Evolutionary conservation across 495 filamentous ascomycete species (phyloP).

Genomic region (Hyaloscypha hepaticicola): DNA sequence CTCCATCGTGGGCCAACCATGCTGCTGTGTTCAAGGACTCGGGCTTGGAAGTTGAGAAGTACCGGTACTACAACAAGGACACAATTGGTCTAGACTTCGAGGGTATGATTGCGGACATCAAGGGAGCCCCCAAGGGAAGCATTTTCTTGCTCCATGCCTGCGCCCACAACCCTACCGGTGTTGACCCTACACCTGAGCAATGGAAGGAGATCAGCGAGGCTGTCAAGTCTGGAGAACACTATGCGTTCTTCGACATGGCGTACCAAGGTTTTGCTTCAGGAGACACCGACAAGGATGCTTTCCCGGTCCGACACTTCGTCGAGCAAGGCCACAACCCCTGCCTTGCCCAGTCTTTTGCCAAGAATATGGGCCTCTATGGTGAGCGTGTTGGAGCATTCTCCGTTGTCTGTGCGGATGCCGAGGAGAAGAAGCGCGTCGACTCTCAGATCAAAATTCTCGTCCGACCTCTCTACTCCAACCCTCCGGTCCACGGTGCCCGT

Average conservation of each 20-base stretch:
- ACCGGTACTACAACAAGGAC: conserved; percentile 98
- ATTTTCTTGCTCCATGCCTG: conserved; percentile 94
- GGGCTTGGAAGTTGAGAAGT: conserved; percentile 84
- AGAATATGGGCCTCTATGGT: conserved; percentile 99
- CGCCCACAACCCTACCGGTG: conserved; percentile 97
- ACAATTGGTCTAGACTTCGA: conserved; percentile 98
- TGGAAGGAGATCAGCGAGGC: conserved; percentile 91
- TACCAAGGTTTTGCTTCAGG: conserved; percentile 98
- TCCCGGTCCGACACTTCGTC: conserved; percentile 88
- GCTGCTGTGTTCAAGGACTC: conserved; percentile 93
- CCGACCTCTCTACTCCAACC: conserved; percentile 97
- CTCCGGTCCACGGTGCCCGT: conserved; percentile 92
- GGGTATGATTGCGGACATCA: conserved; percentile 88
- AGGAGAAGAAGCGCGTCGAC: conserved; percentile 94
- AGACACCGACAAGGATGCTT: conserved; percentile 88
- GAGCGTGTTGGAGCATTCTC: conserved; percentile 98
- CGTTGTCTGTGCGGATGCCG: conserved; percentile 75
- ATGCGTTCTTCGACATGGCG: conserved; percentile 98
- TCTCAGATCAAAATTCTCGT: conserved; percentile 98
- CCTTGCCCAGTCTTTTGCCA: conserved; percentile 94
- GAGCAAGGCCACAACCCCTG: conserved; percentile 86
- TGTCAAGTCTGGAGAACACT: conserved; percentile 87
- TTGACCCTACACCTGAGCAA: conserved; percentile 89
- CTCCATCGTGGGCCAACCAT: conserved; percentile 98
- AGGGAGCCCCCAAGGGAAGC: conserved; percentile 79